Conservation (phyloP, 805 yeast species). For the Metschnikowia lunata region DNA sequence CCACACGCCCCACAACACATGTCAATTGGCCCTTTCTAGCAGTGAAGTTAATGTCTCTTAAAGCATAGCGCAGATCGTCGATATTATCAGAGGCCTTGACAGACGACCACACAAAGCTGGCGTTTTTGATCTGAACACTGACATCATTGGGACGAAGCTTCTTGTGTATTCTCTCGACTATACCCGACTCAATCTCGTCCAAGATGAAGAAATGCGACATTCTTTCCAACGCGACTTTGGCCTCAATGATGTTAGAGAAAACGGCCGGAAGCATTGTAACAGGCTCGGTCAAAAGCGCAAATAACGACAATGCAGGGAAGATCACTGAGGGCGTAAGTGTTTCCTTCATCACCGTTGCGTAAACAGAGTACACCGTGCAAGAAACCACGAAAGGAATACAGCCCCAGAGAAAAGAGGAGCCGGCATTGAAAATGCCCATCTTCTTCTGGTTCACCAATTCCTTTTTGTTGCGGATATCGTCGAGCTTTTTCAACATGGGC, state of each 20-base stretch:
- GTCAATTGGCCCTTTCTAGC: constrained; percentile 52
- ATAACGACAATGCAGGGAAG: constrained; percentile 39
- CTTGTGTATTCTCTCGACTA: constrained; percentile 18
- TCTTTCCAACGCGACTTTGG: constrained; percentile 31
- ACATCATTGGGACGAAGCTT: constrained; percentile 19
- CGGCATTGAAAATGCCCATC: constrained; percentile 38
- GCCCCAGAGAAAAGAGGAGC: constrained; percentile 33
- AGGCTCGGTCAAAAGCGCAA: constrained; percentile 34
- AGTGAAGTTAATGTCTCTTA: constrained; percentile 43
- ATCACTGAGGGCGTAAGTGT: constrained; percentile 34
- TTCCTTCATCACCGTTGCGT: constrained; percentile 20
- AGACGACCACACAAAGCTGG: constrained; percentile 51
- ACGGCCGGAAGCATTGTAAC: constrained; percentile 30
- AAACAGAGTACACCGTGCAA: constrained; percentile 29
- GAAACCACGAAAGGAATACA: constrained; percentile 36
- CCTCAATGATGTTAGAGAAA: constrained; percentile 26
- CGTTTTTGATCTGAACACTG: constrained; percentile 42
- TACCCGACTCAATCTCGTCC: constrained; percentile 31
- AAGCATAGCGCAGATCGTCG: constrained; percentile 43
- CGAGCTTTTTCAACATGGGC: constrained; percentile 52
- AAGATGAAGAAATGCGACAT: constrained; percentile 28
- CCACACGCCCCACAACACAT: constrained; percentile 65
- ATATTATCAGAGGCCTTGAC: constrained; percentile 15
- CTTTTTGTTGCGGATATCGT: constrained; percentile 51
- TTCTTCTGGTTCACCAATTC: constrained; percentile 50